Conservation (phyloP, 306 rosid genomes). For the Luffa aegyptiaca region DNA sequence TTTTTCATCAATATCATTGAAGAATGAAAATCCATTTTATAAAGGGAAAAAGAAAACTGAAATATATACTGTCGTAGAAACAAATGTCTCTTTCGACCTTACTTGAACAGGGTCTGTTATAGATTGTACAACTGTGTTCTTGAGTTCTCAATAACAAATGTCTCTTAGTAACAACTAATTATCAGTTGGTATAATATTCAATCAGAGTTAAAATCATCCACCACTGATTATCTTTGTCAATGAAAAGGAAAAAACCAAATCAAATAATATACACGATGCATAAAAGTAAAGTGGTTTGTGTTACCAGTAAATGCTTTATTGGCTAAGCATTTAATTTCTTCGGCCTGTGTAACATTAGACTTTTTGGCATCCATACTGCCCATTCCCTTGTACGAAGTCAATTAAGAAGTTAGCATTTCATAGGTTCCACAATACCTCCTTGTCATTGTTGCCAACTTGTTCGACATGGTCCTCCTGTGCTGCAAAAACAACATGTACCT, state of each 20-base stretch:
- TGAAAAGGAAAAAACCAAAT: background rate
- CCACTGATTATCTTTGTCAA: background rate
- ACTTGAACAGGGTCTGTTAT: no score
- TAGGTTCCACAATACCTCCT: background rate
- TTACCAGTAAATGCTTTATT: constrained; percentile 80
- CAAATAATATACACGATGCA: background rate
- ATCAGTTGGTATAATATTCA: background rate
- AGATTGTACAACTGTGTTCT: no score
- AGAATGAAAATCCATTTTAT: background rate
- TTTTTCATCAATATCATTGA: background rate
- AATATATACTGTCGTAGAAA: background rate
- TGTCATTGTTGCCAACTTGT: background rate
- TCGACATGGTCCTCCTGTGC: background rate
- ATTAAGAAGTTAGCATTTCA: background rate
- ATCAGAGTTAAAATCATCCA: background rate
- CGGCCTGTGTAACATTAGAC: constrained; percentile 48
- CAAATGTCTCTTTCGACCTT: background rate
- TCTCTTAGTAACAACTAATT: background rate
- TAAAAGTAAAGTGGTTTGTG: constrained; percentile 9
- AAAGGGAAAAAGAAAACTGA: background rate
- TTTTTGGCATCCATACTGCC: constrained; percentile 47
- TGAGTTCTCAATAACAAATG: background rate
- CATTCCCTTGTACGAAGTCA: constrained; percentile 13
- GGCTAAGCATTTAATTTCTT: constrained; percentile 68
- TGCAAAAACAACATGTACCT: background rate